phyloP scores from a whole-genome alignment of 352 stramenopile species.

The Phytophthora pisi region DNA sequence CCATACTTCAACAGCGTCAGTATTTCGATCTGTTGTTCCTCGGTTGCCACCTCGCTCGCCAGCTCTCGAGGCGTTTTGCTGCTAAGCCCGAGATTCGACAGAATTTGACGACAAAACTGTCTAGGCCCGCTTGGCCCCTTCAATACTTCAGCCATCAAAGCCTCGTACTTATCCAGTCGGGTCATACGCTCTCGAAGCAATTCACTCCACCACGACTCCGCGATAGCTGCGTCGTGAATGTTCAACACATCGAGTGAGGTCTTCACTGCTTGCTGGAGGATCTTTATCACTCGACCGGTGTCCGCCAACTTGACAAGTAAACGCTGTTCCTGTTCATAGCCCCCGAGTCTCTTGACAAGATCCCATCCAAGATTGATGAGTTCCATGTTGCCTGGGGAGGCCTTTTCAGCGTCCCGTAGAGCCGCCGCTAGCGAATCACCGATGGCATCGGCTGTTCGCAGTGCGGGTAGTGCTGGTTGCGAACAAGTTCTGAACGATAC shows the following conservation, averaged over 20 bases:
- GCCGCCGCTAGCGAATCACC: background rate
- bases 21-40: conserved; percentile 16
- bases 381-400: background rate
- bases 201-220: background rate
- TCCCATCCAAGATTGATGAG: background rate
- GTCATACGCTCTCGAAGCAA: background rate
- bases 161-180: background rate
- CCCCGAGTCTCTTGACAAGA: background rate
- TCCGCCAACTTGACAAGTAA: conserved; percentile 21
- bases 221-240: background rate
- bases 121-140: too few species aligned
- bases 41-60: conserved; percentile 9
- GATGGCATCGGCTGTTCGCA: background rate
- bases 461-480: too few species aligned
- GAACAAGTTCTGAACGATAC: too few species aligned
- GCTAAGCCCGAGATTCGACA: conserved; percentile 1
- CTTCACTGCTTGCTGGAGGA: conserved; percentile 4
- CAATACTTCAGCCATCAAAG: background rate
- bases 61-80: background rate
- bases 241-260: background rate
- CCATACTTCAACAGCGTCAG: conserved; percentile 20
- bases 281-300: conserved; percentile 6
- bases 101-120: background rate
- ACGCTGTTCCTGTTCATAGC: conserved; percentile 16
- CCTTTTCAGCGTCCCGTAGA: background rate